Evolutionary conservation across 768 basidiomycete genomes (phyloP).

Genomic region (Calocybe gangraenosa): DNA sequence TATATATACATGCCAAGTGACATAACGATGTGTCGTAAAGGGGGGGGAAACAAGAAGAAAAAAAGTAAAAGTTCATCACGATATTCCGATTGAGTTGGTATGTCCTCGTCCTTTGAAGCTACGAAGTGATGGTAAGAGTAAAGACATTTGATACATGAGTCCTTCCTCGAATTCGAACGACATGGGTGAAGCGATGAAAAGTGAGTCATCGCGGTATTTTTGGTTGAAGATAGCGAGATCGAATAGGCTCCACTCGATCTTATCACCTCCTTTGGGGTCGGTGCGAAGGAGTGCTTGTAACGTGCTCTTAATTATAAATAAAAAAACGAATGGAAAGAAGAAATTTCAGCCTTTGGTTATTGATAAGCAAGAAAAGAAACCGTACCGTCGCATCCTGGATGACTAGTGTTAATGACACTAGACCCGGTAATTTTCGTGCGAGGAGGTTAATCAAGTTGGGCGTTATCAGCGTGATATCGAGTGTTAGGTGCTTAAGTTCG

Average conservation of each 20-base stretch:
- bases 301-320: too few species aligned
- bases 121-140: slow-evolving; percentile 2
- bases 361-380: not conserved
- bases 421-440: slow-evolving; percentile 3
- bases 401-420: slow-evolving; percentile 3
- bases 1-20: too few species aligned
- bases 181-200: slow-evolving; percentile 1
- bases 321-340: not conserved
- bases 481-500: slow-evolving; percentile 4
- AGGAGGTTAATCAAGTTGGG: slow-evolving; percentile 5
- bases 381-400: slow-evolving; percentile 6
- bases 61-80: too few species aligned
- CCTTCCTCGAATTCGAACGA: slow-evolving; percentile 10
- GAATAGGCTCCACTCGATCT: slow-evolving; percentile 4
- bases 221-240: slow-evolving; percentile 9
- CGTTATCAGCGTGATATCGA: slow-evolving; percentile 4
- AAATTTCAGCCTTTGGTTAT: not conserved
- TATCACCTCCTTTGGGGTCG: not conserved
- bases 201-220: slow-evolving; percentile 4
- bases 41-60: too few species aligned
- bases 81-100: slow-evolving; percentile 4
- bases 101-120: slow-evolving; percentile 10
- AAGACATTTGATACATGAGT: slow-evolving; percentile 4
- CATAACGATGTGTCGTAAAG: too few species aligned
- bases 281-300: slow-evolving; percentile 5